phyloP scores from a whole-genome alignment of 192 early-diverging fungal species.

The Powellomyces hirtus region DNA sequence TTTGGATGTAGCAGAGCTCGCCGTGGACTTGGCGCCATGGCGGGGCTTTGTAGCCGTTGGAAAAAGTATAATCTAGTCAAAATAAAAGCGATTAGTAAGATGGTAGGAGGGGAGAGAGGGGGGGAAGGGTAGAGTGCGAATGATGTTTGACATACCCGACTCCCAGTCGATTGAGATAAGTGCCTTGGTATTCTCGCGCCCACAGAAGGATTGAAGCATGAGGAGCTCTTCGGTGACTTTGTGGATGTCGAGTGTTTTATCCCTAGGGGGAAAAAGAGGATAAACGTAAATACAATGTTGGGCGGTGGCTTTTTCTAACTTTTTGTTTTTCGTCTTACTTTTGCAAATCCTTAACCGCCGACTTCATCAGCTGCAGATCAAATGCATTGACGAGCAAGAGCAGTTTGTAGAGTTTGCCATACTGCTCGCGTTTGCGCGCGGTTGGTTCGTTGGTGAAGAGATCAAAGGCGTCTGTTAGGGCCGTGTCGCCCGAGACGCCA shows the following conservation, averaged over 20 bases:
- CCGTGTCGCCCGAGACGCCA: conserved; percentile 35
- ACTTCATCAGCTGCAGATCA: conserved; percentile 50
- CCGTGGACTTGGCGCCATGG: conserved; percentile 64
- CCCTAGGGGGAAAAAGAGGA: conserved; percentile 32
- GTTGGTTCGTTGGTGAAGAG: conserved; percentile 42
- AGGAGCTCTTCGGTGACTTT: conserved; percentile 51
- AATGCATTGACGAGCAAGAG: conserved; percentile 51
- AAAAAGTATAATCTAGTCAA: conserved; percentile 53
- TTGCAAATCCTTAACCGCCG: conserved; percentile 43
- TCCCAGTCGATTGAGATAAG: conserved; percentile 58
- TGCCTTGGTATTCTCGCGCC: conserved; percentile 35
- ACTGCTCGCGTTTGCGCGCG: conserved; percentile 43
- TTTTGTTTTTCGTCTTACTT: conserved; percentile 22
- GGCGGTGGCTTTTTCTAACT: not conserved
- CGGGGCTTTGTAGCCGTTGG: conserved; percentile 58
- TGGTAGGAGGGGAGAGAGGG: not conserved
- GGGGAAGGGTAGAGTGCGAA: no score
- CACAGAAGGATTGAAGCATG: conserved; percentile 53
- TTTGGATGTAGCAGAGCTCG: conserved; percentile 56
- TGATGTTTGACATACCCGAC: conserved; percentile 39
- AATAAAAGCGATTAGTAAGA: not conserved
- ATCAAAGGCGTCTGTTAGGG: conserved; percentile 55
- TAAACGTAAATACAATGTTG: no score
- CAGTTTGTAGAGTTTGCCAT: conserved; percentile 53
- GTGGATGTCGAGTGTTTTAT: conserved; percentile 41